Evolutionary conservation across 164 flowering plant genomes (phyloP).

Genomic region (Platanus orientalis): DNA sequence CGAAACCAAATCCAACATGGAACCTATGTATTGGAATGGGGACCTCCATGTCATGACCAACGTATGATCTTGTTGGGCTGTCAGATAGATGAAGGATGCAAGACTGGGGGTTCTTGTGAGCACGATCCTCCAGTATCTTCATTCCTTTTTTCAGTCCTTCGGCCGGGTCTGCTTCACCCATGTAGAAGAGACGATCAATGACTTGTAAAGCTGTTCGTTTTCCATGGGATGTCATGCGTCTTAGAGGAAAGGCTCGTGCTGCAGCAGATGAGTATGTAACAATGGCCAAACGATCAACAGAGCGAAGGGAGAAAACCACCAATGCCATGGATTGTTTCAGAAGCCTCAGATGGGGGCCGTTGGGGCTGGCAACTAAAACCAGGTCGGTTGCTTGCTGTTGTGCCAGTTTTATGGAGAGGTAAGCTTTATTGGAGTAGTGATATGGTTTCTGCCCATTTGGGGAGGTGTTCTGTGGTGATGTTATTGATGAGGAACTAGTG

Average conservation of each 20-base stretch:
- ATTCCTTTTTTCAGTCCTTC: conserved; percentile 75
- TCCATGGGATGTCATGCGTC: conserved; percentile 84
- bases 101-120: conserved; percentile 54
- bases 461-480: conserved; percentile 13
- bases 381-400: conserved; percentile 64
- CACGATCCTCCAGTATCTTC: conserved; percentile 63
- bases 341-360: conserved; percentile 77
- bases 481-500: conserved; percentile 17
- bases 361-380: conserved; percentile 76
- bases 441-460: conserved; percentile 22
- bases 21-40: conserved; percentile 55
- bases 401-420: conserved; percentile 55
- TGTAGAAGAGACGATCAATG: conserved; percentile 73
- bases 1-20: conserved; percentile 68
- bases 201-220: conserved; percentile 77
- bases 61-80: conserved; percentile 52
- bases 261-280: conserved; percentile 74
- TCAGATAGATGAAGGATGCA: conserved; percentile 74
- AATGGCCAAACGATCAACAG: conserved; percentile 73
- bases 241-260: conserved; percentile 68
- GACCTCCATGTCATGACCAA: conserved; percentile 32
- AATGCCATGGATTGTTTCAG: conserved; percentile 83
- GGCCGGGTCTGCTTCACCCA: conserved; percentile 68
- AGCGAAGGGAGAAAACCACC: conserved; percentile 73
- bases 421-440: conserved; percentile 28